Evolutionary conservation across 2,329 filamentous ascomycete genomes (phyloP).

Genomic region (Botrytis medusae): DNA sequence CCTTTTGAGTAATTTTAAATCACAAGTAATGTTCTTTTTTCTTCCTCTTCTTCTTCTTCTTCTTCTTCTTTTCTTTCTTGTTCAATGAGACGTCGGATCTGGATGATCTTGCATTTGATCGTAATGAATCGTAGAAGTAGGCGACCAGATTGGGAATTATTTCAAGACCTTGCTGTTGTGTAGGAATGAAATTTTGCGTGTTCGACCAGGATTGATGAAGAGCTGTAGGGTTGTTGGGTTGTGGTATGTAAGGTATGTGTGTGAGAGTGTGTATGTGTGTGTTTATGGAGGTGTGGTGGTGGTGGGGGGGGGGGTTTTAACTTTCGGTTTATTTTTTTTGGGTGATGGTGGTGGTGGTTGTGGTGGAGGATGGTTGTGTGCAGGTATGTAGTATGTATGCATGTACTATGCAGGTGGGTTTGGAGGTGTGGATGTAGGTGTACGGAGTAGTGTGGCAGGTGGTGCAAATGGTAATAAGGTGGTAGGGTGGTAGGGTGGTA

Average conservation of each 20-base stretch:
- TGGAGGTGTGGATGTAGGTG: too few relatives aligned
- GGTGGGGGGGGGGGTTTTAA: background rate
- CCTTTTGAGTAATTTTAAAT: background rate
- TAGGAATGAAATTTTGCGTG: slow-evolving; percentile 1
- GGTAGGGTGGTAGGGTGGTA: too few relatives aligned
- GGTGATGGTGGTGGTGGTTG: background rate
- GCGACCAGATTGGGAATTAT: background rate
- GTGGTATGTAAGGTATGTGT: background rate
- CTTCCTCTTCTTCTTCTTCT: too few relatives aligned
- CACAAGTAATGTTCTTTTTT: background rate
- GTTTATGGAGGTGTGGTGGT: background rate
- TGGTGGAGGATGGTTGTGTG: background rate
- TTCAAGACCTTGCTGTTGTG: background rate
- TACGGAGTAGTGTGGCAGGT: too few relatives aligned
- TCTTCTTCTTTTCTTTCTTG: background rate
- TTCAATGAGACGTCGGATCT: slow-evolving; percentile 16
- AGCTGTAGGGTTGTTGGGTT: background rate
- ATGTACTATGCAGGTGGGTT: too few relatives aligned
- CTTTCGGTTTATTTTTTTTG: background rate
- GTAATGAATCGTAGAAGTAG: slow-evolving; percentile 8
- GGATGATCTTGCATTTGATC: slow-evolving; percentile 21
- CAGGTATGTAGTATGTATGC: too few relatives aligned
- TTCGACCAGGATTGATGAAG: background rate
- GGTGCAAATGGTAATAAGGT: background rate
- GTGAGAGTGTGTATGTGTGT: background rate